Base-by-base conservation (phyloP, 2,329 filamentous ascomycete genomes). In the Epichloe hybrida region DNA sequence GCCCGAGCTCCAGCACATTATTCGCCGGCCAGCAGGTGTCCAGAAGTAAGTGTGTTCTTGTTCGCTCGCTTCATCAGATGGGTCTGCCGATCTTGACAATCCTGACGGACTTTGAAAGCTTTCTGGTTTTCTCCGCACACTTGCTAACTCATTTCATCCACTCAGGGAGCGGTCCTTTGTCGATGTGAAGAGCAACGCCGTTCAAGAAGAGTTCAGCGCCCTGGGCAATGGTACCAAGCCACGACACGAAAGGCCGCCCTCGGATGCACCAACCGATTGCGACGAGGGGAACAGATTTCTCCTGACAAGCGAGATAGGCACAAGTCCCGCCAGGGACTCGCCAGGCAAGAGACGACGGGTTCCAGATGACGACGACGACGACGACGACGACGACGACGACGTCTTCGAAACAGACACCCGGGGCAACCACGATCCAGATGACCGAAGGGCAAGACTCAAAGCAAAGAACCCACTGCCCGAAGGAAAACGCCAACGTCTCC, bases 391-490 rank as follows among this genome's bases (percentile, higher is more conserved):
- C 0, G 56, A 57, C 3, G 60, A 58, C 6, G 58, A 60, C 36
- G 11, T 27, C 1, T 67, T 66, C 50, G 58, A 67, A 47, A 60
- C 55, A 4, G 63, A 66, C 37, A 50, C 45, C 13, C 60, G 65
- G 50, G 31, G 55, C 44, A 49, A 62, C 53, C 52, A 61, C 27
- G 17, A 46, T 13, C 31, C 49, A 56, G 49, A 61, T 55, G 44
- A 58, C 51, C 54, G 59, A 46, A 54, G 57, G 48, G 52, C 55
- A 44, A n/a, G 51, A 12, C 39, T 52, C 31, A 50, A 15, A 46
- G 39, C 52, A 34, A 17, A 37, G 6, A 38, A 38, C 46, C 55
- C 51, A 46, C 38, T 39, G 17, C 39, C 46, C 50, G 15, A 6
- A 11, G 11, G n/a, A 27, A 40, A 46, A 20, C 42, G 47, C 36